Conservation (phyloP, 2,329 filamentous ascomycete genomes). For the Aspergillus puulaauensis region DNA sequence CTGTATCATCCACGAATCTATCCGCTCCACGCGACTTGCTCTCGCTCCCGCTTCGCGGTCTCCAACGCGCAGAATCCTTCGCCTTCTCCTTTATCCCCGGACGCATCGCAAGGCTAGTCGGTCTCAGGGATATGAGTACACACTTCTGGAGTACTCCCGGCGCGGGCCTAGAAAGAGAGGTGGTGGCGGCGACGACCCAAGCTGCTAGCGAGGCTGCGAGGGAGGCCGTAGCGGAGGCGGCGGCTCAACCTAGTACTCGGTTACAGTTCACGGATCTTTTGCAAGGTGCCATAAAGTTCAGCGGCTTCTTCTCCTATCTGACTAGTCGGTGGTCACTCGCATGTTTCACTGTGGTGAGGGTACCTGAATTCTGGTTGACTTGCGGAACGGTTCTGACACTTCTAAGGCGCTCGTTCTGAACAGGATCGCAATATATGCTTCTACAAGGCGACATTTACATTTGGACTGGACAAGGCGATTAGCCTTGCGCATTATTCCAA, state of each 20-base stretch:
- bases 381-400: background rate
- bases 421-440: constrained; percentile 89
- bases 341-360: constrained; percentile 71
- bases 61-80: constrained; percentile 37
- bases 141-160: constrained; percentile 24
- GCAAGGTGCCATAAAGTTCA: constrained; percentile 65
- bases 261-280: constrained; percentile 46
- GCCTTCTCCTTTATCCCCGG: constrained; percentile 36
- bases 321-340: constrained; percentile 90
- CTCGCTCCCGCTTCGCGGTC: constrained; percentile 36
- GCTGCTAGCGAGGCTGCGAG: constrained; percentile 34
- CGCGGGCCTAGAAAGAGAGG: constrained; percentile 33
- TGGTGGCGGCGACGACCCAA: constrained; percentile 41
- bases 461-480: constrained; percentile 73
- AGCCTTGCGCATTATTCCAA: constrained; percentile 67
- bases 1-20: constrained; percentile 23
- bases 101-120: constrained; percentile 30
- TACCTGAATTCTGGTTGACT: background rate
- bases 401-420: constrained; percentile 77
- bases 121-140: constrained; percentile 27
- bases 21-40: constrained; percentile 33
- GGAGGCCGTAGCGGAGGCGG: constrained; percentile 34
- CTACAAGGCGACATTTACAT: constrained; percentile 75
- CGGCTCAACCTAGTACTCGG: constrained; percentile 31
- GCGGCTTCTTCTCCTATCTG: constrained; percentile 84